Percentiles rank a stretch among this genome's conserved stretches.
Evolutionary conservation across 495 filamentous ascomycete genomes (phyloP).

Genomic region (Cercophora samala): DNA sequence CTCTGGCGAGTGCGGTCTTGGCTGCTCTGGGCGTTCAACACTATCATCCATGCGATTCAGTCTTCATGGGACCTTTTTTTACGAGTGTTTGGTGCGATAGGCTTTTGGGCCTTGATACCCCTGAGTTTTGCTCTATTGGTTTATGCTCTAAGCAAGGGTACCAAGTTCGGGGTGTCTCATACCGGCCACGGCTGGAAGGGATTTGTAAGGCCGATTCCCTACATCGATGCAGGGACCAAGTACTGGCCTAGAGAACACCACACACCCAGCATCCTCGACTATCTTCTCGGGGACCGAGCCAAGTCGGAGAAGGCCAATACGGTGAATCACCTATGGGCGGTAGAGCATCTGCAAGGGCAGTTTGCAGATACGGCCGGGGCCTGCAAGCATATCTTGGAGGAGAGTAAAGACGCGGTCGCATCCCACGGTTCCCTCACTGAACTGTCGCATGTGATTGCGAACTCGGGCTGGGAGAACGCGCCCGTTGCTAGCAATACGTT

Average conservation of each 20-base stretch:
- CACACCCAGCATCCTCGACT: neutral
- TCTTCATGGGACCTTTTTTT: neutral
- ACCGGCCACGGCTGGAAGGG: neutral
- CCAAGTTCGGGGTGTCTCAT: too few species aligned
- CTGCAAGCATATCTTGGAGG: neutral
- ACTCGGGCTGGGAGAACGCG: neutral
- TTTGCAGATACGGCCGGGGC: neutral
- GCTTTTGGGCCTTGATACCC: neutral
- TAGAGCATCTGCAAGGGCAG: neutral
- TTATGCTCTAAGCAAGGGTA: too few species aligned
- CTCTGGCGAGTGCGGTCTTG: too few species aligned
- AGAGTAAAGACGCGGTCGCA: too few species aligned
- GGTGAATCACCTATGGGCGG: neutral
- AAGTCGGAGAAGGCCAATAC: neutral
- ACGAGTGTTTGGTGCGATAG: neutral
- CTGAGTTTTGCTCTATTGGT: neutral
- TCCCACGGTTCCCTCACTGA: neutral
- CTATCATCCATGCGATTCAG: neutral
- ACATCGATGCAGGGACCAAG: neutral
- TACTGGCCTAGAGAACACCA: neutral
- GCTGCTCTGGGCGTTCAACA: neutral
- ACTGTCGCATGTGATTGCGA: neutral
- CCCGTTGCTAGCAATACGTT: too few species aligned
- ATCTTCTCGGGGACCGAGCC: neutral
- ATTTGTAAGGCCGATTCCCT: neutral